Base-by-base conservation (phyloP, 2,329 filamentous ascomycete genomes). In the Aureobasidium namibiae region DNA sequence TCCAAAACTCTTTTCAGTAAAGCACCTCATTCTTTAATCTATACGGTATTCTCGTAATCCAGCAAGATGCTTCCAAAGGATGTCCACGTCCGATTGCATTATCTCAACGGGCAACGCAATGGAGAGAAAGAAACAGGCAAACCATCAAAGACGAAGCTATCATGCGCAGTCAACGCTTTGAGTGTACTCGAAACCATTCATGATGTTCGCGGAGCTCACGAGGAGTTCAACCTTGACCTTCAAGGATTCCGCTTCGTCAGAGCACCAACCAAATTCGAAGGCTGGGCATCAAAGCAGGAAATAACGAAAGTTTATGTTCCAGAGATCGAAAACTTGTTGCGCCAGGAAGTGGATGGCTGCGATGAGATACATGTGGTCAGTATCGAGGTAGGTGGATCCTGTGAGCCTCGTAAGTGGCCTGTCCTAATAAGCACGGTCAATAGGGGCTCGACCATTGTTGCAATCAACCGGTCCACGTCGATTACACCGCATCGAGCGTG, bases 401-500 rank as follows among this genome's bases (percentile, higher is more conserved):
- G 11, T 7, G 23, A 58, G 29, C 23, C 39, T 21, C 5, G 1
- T n/a, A 14, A 13, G 8, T 41, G 38, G 21, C 11, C 7, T 21
- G 7, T 18, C 16, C 23, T 36, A 53, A 26, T 11, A 21, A 31
- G 44, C 11, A 18, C 16, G n/a, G 34, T 16, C 10, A 21, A n/a
- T 29, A 21, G 14, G 16, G 21, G 45, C 16, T 18, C n/a, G n/a
- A 41, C 8, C 21, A 14, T 26, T 1, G 31, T 66, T 67, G 26
- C 59, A 64, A 23, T 65, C 65, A 39, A 61, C 46, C 33, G 66
- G 65, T 56, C 4, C 67, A 68, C 53, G 62, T 64, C 16, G 67
- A 69, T 61, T 67, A 68, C 38, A 68, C 67, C 3, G 65, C 67
- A 41, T 59, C 54, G 16, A 67, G 65, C 33, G 66, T 68, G 18